Base-by-base conservation (phyloP, 2,329 filamentous ascomycete genomes). In the Fusarium veterinarium region DNA sequence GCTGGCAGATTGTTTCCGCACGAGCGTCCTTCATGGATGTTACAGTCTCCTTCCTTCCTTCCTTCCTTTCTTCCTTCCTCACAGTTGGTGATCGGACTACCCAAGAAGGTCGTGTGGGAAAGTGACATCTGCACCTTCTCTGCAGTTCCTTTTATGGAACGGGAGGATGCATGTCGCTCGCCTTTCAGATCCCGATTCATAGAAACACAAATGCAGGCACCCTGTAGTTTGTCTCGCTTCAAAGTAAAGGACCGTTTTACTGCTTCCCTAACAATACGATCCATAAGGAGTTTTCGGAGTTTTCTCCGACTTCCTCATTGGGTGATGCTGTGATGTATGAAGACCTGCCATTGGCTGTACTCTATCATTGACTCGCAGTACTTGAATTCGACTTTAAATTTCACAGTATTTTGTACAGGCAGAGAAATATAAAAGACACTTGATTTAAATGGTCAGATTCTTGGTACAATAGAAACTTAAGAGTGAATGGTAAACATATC, bases 251-350 rank as follows among this genome's bases (percentile, higher is more conserved):
- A 35, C 14, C 1, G 9, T 17, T 49, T 19, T 11, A 8, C 13
- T 12, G 17, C 31, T 12, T n/a, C 5, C 5, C 8, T 6, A 12
- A 5, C 16, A 33, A 28, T 40, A 28, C n/a, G 20, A 4, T 60
- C 66, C 38, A 16, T 13, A 76, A 76, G 74, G 74, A 75, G 74
- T 70, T 74, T 74, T 70, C 74, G 74, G 74, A 75, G 69, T 60
- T 46, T 52, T 38, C 66, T 73, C 72, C 72, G 67, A 73, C 45
- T 76, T 73, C 74, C 74, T 65, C 52, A 64, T 72, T 48, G 17
- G 64, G 74, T 55, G 31, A 23, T 12, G n/a, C 8, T 20, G 5
- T n/a, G 16, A 38, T 37, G 25, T 6, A 31, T 5, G 3, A 30
- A 55, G 41, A 33, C 25, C 35, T 62, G 17, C 56, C 40, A 76